These are phyloP conservation scores for Macadamia tetraphylla DNA, from an alignment of 164 flowering plant species.

Conservation along the genomic window DNA sequence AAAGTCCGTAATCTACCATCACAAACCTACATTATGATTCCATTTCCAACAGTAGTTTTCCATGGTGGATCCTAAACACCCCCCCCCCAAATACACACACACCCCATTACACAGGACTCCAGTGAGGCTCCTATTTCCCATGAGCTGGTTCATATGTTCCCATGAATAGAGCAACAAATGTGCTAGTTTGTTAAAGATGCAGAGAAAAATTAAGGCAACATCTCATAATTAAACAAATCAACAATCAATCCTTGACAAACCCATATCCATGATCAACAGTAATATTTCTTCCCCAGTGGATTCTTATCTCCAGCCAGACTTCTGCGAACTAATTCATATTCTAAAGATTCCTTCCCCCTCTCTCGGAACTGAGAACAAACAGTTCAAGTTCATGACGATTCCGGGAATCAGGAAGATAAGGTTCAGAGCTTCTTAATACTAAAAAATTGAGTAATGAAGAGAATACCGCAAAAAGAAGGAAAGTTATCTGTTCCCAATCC, in stretches of 20 bases:
- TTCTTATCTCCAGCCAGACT: background rate
- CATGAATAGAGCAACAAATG: background rate
- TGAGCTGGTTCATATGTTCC: no score
- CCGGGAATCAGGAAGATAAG: background rate
- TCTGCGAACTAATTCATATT: background rate
- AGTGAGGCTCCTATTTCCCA: no score
- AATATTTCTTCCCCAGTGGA: background rate
- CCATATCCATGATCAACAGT: background rate
- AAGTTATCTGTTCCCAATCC: background rate
- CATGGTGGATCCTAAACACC: no score
- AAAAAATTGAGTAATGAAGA: no score
- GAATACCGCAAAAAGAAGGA: no score
- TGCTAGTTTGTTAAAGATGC: background rate
- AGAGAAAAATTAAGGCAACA: background rate
- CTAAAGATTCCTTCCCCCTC: background rate
- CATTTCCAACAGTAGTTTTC: no score
- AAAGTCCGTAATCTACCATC: no score
- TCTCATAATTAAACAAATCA: background rate
- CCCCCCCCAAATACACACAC: no score
- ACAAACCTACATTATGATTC: no score
- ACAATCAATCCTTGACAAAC: background rate
- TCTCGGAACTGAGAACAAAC: background rate
- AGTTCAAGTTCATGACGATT: background rate
- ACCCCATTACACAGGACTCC: no score
- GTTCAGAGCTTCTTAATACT: no score